Evolutionary conservation across 257 asterid genomes (phyloP).

Genomic region (Fraxinus cuspidata): DNA sequence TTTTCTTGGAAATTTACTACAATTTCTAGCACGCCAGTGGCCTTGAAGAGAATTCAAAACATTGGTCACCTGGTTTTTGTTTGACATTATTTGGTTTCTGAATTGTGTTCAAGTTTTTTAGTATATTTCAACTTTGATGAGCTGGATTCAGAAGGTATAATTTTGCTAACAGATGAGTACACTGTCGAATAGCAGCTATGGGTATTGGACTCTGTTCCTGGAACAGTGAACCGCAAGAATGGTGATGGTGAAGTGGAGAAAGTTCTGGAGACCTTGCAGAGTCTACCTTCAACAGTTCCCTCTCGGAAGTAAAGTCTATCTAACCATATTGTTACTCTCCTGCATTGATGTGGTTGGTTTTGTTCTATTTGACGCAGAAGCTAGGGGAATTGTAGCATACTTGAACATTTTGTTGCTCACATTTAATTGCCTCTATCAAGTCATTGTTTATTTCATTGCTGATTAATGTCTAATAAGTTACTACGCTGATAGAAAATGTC

Average conservation of each 20-base stretch:
- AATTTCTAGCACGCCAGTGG: neutral
- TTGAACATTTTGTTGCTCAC: neutral
- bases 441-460: conserved; percentile 10
- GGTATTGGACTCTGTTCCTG: conserved; percentile 94
- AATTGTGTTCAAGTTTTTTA: neutral
- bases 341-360: neutral
- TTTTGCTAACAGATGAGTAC: conserved; percentile 32
- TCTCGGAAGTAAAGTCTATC: conserved; percentile 66
- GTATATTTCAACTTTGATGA: neutral
- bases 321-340: conserved; percentile 20
- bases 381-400: neutral
- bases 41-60: conserved; percentile 4
- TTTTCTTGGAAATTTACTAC: neutral
- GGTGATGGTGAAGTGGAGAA: conserved; percentile 89
- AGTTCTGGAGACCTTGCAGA: conserved; percentile 68
- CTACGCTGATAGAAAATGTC: neutral
- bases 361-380: conserved; percentile 7
- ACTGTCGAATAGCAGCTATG: conserved; percentile 85
- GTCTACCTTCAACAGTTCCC: conserved; percentile 67
- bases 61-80: conserved; percentile 1
- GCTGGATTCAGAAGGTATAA: neutral
- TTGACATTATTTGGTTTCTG: conserved; percentile 9
- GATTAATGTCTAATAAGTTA: conserved; percentile 8
- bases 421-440: neutral
- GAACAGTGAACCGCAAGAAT: conserved; percentile 54